A percentile compares a stretch with the other conserved stretches of the same genome.
Evolutionary conservation across 768 basidiomycete genomes (phyloP).

Genomic region (Udeniomyces megalosporus): DNA sequence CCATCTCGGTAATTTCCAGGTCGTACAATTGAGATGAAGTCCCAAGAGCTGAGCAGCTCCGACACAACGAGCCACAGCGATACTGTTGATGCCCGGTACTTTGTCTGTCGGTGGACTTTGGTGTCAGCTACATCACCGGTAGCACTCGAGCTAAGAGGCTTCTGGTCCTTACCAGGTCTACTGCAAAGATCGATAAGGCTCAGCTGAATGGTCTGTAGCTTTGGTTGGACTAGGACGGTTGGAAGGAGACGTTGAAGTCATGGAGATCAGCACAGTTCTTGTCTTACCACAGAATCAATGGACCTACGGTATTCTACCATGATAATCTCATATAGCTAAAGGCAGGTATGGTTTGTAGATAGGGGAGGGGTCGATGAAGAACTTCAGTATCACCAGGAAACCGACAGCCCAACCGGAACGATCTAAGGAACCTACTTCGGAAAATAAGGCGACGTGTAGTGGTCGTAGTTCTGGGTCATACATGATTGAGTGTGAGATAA

Average conservation of each 20-base stretch:
- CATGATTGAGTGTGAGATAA: slow-evolving; percentile 7
- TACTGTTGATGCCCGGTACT: not conserved
- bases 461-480: not conserved
- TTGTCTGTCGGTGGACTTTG: not conserved
- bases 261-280: too few relatives aligned
- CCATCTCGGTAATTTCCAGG: slow-evolving; percentile 9
- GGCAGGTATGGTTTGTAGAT: not conserved
- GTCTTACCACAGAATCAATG: too few relatives aligned
- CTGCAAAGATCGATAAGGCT: slow-evolving; percentile 10
- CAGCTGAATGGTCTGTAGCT: slow-evolving; percentile 16
- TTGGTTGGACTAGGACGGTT: too few relatives aligned
- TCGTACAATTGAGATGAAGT: slow-evolving; percentile 16
- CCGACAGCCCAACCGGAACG: too few relatives aligned
- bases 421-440: not conserved
- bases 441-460: not conserved
- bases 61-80: slow-evolving; percentile 5
- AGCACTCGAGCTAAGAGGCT: too few relatives aligned
- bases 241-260: too few relatives aligned
- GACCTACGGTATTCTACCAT: slow-evolving; percentile 6
- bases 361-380: not conserved
- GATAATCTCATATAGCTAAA: slow-evolving; percentile 9
- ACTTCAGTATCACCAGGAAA: not conserved
- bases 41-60: slow-evolving; percentile 18
- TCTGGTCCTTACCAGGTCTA: slow-evolving; percentile 15
- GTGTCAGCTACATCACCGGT: too few relatives aligned